Percentiles rank a stretch among this genome's conserved stretches.
Conservation (phyloP, 1,284 basidiomycete species). For the Jaminaea rosea region DNA sequence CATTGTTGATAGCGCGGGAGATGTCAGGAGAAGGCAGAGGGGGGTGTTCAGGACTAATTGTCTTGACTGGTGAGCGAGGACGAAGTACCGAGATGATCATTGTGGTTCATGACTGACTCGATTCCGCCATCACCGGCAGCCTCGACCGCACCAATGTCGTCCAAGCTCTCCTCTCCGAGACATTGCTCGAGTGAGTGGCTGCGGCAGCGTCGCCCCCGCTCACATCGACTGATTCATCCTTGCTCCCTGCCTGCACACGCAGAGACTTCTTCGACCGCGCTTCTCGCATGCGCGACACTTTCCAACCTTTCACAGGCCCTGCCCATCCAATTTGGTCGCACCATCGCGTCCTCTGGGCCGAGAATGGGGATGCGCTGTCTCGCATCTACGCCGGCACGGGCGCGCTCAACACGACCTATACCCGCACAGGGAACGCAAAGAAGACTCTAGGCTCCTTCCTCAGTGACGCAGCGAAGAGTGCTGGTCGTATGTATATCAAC, state of each 20-base stretch:
- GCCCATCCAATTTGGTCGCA: conserved; percentile 62
- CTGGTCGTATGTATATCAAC: conserved; percentile 72
- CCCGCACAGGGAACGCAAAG: conserved; percentile 68
- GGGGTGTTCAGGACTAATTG: conserved; percentile 93
- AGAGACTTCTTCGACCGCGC: conserved; percentile 23
- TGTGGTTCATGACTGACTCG: conserved; percentile 5
- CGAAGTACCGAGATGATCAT: conserved; percentile 8
- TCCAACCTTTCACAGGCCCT: conserved; percentile 13
- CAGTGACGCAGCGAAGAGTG: conserved; percentile 89
- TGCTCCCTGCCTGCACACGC: too few relatives aligned
- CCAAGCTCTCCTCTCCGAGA: conserved; percentile 57
- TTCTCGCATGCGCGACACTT: conserved; percentile 9
- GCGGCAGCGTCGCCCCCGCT: too few relatives aligned
- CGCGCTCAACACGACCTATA: conserved; percentile 88
- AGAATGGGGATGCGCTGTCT: conserved; percentile 45
- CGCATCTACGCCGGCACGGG: conserved; percentile 95
- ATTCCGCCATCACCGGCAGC: conserved; percentile 49
- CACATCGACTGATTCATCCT: too few relatives aligned
- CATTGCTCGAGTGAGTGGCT: conserved; percentile 33
- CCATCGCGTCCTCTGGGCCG: conserved; percentile 87
- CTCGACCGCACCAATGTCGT: conserved; percentile 97
- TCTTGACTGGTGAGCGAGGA: conserved; percentile 67
- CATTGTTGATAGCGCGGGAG: conserved; percentile 50
- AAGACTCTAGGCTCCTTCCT: conserved; percentile 58
- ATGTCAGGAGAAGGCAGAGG: conserved; percentile 53